Evolutionary conservation across 1,139 yeast species (phyloP), one percentile per base, ranked within the genome.

Genomic region (Blastobotrys aristatus): DNA sequence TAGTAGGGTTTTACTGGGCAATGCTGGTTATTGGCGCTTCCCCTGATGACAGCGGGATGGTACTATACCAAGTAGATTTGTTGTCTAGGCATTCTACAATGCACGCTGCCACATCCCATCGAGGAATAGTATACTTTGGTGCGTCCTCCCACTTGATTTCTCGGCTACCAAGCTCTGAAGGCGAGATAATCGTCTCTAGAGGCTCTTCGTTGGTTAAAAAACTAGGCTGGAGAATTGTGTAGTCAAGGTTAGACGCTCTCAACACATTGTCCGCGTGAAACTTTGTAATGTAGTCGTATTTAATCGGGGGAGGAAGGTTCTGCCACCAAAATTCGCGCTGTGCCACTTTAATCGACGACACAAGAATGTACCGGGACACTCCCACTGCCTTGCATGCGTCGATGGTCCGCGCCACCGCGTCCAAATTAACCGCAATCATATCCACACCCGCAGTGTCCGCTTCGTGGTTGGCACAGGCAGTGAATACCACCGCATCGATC

Each of bases 251-350:
- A 48, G 74, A 48, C 42, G 60, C 52, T 30, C 62, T 54, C 55
- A 79, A 69, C 44, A 72, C 68, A 38, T 74, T 62, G 58, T 79
- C 84, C 1, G 84, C 82, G 52, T 74, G 75, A 57, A 73, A 75
- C 62, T 79, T 79, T 27, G 82, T 78, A 46, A 75, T 70, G 52
- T 66, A 76, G 62, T 77, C 77, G 20, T 72, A 57, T 42, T 66
- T 56, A 29, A 72, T 53, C 13, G 70, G 53, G n/a, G n/a, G n/a
- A n/a, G n/a, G n/a, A n/a, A n/a, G n/a, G 2, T 68, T 56, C 22
- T 64, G 59, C 54, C 67, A 64, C 53, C 51, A 72, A 45, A 63
- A 63, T 1, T 68, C 73, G 35, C 82, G 67, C 46, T 72, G 69
- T 13, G 74, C 75, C 1, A 84, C 78, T 52, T 73, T 73, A 24